Evolutionary conservation across 1,284 basidiomycete genomes (phyloP).

Genomic region (Macrocystidia cucumis): DNA sequence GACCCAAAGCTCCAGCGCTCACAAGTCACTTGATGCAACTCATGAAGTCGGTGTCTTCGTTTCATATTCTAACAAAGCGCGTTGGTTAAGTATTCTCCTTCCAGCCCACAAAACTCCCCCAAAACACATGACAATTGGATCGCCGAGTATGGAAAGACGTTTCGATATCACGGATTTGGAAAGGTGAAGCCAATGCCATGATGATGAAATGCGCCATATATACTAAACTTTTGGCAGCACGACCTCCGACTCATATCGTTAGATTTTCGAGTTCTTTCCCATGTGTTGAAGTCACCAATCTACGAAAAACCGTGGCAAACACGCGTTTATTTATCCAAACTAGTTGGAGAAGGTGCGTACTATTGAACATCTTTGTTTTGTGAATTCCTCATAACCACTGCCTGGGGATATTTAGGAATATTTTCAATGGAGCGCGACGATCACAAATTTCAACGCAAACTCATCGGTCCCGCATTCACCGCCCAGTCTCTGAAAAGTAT

Average conservation of each 20-base stretch:
- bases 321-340: conserved; percentile 31
- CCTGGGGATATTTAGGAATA: conserved; percentile 24
- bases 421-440: conserved; percentile 42
- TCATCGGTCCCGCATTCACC: conserved; percentile 41
- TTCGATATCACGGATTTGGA: conserved; percentile 44
- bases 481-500: conserved; percentile 31
- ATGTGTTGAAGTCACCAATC: conserved; percentile 37
- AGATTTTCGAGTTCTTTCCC: conserved; percentile 38
- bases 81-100: conserved; percentile 3
- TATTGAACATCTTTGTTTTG: background rate
- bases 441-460: conserved; percentile 35
- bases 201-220: background rate
- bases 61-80: background rate
- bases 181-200: conserved; percentile 18
- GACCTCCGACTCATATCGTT: conserved; percentile 47
- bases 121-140: conserved; percentile 35
- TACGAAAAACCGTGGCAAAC: conserved; percentile 55
- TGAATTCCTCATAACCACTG: background rate
- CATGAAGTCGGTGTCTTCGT: conserved; percentile 29
- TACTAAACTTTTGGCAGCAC: conserved; percentile 24
- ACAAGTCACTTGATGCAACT: conserved; percentile 34
- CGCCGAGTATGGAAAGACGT: conserved; percentile 35
- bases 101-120: conserved; percentile 29
- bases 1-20: conserved; percentile 31
- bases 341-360: conserved; percentile 38